Conservation (phyloP, 202 grass and related monocot genomes). For the Carex sylvatica region DNA sequence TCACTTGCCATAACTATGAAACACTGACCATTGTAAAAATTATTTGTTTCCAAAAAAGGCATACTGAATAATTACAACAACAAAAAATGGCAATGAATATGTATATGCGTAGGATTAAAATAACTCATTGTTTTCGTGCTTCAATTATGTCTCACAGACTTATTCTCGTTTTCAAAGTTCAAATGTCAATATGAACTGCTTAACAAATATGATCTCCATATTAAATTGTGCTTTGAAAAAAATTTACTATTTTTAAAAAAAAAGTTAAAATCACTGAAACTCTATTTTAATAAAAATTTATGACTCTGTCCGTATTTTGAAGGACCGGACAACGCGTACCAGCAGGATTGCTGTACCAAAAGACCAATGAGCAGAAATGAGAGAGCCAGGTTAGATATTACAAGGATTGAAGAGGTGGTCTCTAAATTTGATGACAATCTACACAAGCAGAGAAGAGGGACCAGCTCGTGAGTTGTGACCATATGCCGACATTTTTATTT, state of each 20-base stretch:
- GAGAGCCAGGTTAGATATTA: slow-evolving; percentile 8
- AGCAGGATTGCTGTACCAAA: neutral
- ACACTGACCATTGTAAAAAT: neutral
- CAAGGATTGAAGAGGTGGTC: slow-evolving; percentile 6
- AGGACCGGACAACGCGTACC: neutral
- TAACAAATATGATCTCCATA: too few relatives aligned
- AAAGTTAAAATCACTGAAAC: too few relatives aligned
- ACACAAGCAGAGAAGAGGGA: neutral
- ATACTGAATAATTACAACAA: neutral
- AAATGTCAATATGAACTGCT: too few relatives aligned
- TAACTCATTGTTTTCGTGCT: too few relatives aligned
- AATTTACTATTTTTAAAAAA: too few relatives aligned
- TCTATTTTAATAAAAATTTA: neutral
- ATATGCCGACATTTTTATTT: too few relatives aligned
- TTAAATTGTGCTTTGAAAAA: too few relatives aligned
- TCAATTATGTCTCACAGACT: too few relatives aligned
- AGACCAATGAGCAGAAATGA: neutral
- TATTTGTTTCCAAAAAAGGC: neutral
- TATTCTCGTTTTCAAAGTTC: too few relatives aligned
- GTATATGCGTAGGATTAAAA: neutral
- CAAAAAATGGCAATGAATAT: neutral
- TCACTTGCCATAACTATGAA: neutral
- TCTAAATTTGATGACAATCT: neutral
- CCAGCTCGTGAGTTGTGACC: neutral
- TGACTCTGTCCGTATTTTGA: neutral